Base-by-base conservation (phyloP, 208 protist genomes). In the Leishmania amazonensis region DNA sequence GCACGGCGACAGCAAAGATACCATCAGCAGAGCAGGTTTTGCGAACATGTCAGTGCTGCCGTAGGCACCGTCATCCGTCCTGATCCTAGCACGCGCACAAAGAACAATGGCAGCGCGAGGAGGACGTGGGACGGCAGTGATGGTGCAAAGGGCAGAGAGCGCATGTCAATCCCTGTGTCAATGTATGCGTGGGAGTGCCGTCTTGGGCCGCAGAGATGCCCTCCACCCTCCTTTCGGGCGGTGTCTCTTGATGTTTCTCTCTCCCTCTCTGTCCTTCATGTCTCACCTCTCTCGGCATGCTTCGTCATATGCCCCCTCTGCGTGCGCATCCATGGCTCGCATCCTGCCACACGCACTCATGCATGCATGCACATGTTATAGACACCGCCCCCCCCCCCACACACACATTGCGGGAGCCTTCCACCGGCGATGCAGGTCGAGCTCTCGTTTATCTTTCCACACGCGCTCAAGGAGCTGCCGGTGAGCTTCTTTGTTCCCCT, bases 381-480 rank as follows among this genome's bases (percentile, higher is more conserved):
- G 42, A 19, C n/a, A 76, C 35, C 51, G 24, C 24, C 4, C 31
- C 42, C 45, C 45, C 9, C 45, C 8, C 8, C 8, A 4, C 45
- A 28, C 68, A 73, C 21, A 6, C 24, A 28, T 49, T 42, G 35
- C 65, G 7, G 42, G 68, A 21, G 24, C 54, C 49, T 21, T 71
- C 19, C 60, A n/a, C 38, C 42, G 17, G 45, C 31, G 13, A 96
- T 96, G 93, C 87, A 95, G 42, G 75, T 79, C 38, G 83, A 83
- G 45, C 85, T 96, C 2, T 81, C 88, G n/a, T 92, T 96, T 64
- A 81, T 84, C n/a, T 96, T 96, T 68, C 90, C 93, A 5, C 85
- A 85, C 54, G 77, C 67, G n/a, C 79, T 85, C 54, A 79, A 76
- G 15, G 84, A 89, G 62, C 77, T 92, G 49, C 40, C 80, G 19